phyloP scores from a whole-genome alignment of 2,329 filamentous ascomycete species.

The Calycina herbarum region DNA sequence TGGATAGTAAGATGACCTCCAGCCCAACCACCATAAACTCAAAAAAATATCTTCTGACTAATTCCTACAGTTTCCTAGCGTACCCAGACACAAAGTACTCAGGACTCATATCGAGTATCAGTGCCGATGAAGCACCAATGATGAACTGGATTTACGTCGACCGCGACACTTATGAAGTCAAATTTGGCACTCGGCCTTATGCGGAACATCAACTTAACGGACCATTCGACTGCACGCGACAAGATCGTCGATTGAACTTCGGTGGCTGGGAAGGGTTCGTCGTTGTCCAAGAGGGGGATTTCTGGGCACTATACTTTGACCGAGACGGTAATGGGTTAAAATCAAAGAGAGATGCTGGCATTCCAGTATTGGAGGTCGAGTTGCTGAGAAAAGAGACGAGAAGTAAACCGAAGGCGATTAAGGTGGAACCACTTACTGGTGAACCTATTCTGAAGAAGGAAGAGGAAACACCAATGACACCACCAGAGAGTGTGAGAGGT shows the following conservation, averaged over 20 bases:
- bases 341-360: slow-evolving; percentile 48
- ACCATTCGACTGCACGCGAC: slow-evolving; percentile 63
- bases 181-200: slow-evolving; percentile 66
- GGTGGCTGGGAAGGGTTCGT: slow-evolving; percentile 69
- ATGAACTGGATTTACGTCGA: slow-evolving; percentile 69
- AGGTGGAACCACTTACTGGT: too few species aligned
- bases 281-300: slow-evolving; percentile 48
- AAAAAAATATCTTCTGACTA: too few species aligned
- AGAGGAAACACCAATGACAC: too few species aligned
- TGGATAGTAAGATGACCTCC: too few species aligned
- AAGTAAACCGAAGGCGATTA: too few species aligned
- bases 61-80: slow-evolving; percentile 44
- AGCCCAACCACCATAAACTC: too few species aligned
- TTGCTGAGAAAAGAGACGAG: slow-evolving; percentile 40
- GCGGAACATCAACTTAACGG: slow-evolving; percentile 72
- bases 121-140: slow-evolving; percentile 53
- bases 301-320: slow-evolving; percentile 55
- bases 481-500: too few species aligned
- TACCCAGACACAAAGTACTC: slow-evolving; percentile 49
- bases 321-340: slow-evolving; percentile 48
- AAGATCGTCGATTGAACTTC: slow-evolving; percentile 51
- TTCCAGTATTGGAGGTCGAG: slow-evolving; percentile 55
- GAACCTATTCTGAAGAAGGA: too few species aligned
- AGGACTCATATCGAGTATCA: slow-evolving; percentile 53
- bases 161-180: slow-evolving; percentile 55